Base-by-base conservation (phyloP, 352 stramenopile species). In the Elongisporangium senticosum region DNA sequence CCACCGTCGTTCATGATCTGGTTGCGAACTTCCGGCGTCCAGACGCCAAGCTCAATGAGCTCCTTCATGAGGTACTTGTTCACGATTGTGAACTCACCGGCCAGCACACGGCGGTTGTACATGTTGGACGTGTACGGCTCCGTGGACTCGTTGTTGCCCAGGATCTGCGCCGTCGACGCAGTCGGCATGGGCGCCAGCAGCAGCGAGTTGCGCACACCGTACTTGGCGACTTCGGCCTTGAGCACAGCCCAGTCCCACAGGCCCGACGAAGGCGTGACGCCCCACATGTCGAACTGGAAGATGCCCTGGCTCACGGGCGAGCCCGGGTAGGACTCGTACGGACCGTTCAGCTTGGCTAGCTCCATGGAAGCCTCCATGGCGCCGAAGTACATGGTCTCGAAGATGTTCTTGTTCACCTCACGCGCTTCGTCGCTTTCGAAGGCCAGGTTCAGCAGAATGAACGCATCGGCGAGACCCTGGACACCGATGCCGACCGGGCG, bases 111-210 rank as follows among this genome's bases (percentile, higher is more conserved):
- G 23, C 97, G 93, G 65, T 97, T 99, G 94, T 99, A 99, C 90
- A 99, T 99, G 81, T 99, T 99, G 61, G 85, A 97, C 49, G 97
- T 99, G 78, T 98, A 99, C 33, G 97, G 97, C 77, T 99, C 98
- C 24, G 98, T 98, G 37, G 88, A 98, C 72, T 99, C 98, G 75
- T 99, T 99, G 84, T 99, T 99, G 58, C 97, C 98, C 11, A 99
- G 76, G 69, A 99, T 99, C 74, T 99, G 97, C 11, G 97, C 96
- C 10, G 98, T 99, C 23, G 96, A 99, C 6, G 98, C 98, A 23
- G 97, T 99, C 1, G 98, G 97, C 98, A 99, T 99, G 4, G 97
- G 97, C 14, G 98, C 97, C 4, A 99, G 77, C n/a, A 99, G 75
- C 22, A 99, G 83, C 53, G 96, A 99, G 84, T 99, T 99, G 58